Percentiles rank a stretch among this genome's conserved stretches.
These are phyloP conservation scores for Trametes punicea DNA, from an alignment of 768 basidiomycete species.

Conservation along the genomic window DNA sequence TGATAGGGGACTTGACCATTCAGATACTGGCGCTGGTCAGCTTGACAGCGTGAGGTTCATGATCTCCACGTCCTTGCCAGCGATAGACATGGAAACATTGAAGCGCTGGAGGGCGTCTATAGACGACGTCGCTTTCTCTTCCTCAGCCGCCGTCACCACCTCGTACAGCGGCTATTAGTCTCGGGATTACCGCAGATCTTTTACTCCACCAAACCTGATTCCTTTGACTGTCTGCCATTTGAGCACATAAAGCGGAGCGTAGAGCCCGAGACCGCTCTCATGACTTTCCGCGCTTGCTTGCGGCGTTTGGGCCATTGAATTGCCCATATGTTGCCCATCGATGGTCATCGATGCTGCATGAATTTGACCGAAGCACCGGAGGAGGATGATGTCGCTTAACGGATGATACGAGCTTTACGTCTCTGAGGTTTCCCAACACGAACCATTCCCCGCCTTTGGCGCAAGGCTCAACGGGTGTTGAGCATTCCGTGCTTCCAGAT, in stretches of 20 bases:
- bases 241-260: not conserved
- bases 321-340: not conserved
- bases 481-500: conserved; percentile 2
- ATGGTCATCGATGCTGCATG: conserved; percentile 8
- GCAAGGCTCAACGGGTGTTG: not conserved
- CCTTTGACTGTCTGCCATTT: not conserved
- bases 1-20: no score
- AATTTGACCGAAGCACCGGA: not conserved
- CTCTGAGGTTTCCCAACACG: not conserved
- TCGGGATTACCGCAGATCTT: not conserved
- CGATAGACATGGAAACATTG: no score
- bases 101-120: no score
- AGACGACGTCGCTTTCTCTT: no score
- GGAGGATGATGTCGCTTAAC: conserved; percentile 6
- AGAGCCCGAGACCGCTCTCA: not conserved
- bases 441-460: no score
- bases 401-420: conserved; percentile 19
- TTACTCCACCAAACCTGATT: not conserved
- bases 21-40: no score
- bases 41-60: no score
- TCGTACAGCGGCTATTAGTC: no score
- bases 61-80: no score
- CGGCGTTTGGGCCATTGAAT: conserved; percentile 7
- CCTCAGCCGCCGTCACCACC: no score
- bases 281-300: conserved; percentile 7